Percentiles rank a stretch among this genome's conserved stretches.
phyloP scores from a whole-genome alignment of 371 early-diverging fungal species.

The Lichtheimia corymbifera region DNA sequence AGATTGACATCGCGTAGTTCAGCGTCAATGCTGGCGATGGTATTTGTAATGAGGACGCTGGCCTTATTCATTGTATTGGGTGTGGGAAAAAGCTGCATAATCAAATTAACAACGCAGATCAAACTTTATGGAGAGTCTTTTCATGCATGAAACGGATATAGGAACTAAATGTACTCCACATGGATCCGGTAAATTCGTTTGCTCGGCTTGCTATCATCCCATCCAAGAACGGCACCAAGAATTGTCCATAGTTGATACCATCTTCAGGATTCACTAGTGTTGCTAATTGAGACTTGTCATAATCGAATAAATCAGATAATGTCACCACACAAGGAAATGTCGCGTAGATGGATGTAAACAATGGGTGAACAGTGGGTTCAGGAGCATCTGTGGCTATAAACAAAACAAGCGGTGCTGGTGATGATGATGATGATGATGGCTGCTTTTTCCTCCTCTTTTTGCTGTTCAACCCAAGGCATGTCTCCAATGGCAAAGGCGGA shows the following conservation, averaged over 20 bases:
- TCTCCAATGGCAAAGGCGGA: not conserved
- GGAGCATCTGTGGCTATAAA: slow-evolving; percentile 48
- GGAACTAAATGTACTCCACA: slow-evolving; percentile 34
- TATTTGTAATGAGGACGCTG: slow-evolving; percentile 4
- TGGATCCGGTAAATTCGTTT: slow-evolving; percentile 30
- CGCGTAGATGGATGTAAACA: slow-evolving; percentile 16
- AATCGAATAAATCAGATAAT: slow-evolving; percentile 34
- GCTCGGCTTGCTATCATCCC: slow-evolving; percentile 44
- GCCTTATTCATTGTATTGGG: too few relatives aligned
- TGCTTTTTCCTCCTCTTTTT: not conserved
- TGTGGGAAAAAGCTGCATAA: too few relatives aligned
- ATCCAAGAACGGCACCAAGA: slow-evolving; percentile 45
- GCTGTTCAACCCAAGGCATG: not conserved
- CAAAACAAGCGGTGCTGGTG: slow-evolving; percentile 27
- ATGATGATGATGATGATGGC: slow-evolving; percentile 9
- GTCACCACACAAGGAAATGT: slow-evolving; percentile 45
- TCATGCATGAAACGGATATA: slow-evolving; percentile 31
- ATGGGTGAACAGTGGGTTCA: slow-evolving; percentile 21
- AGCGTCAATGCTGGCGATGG: slow-evolving; percentile 44
- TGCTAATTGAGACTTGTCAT: slow-evolving; percentile 24
- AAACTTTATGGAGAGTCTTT: too few relatives aligned
- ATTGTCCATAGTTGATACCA: slow-evolving; percentile 31
- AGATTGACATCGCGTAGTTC: slow-evolving; percentile 60
- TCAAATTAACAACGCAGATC: too few relatives aligned
- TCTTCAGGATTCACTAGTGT: slow-evolving; percentile 37